A percentile compares a stretch with the other conserved stretches of the same genome.
These are phyloP conservation scores for Microsporum ferrugineum DNA, from an alignment of 2,329 filamentous ascomycete species.

Conservation along the genomic window DNA sequence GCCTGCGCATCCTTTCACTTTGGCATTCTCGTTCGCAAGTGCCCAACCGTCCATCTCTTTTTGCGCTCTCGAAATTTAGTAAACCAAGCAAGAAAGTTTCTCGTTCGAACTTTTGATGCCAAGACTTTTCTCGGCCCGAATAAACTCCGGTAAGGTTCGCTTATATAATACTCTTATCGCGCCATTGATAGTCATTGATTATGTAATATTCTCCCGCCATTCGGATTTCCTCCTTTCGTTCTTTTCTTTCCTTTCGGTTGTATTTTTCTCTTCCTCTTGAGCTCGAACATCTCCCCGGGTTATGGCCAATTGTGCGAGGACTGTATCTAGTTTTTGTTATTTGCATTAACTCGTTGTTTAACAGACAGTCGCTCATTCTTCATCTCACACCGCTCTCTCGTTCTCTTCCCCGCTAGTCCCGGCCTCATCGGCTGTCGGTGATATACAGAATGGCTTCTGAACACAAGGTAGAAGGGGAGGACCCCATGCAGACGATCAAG, in stretches of 20 bases:
- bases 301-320: background rate
- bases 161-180: background rate
- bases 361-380: background rate
- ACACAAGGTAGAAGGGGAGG: constrained; percentile 27
- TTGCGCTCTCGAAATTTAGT: background rate
- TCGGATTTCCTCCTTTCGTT: background rate
- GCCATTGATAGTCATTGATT: constrained; percentile 2
- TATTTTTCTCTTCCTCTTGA: background rate
- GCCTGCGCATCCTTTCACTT: constrained; percentile 2
- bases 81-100: background rate
- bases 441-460: constrained; percentile 7
- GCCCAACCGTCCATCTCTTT: background rate
- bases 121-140: background rate
- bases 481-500: constrained; percentile 57
- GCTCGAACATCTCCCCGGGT: background rate
- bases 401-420: background rate
- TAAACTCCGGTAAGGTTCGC: background rate
- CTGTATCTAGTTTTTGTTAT: background rate
- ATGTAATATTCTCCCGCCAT: background rate
- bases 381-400: background rate
- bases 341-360: background rate
- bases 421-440: background rate
- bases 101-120: background rate
- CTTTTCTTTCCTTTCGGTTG: background rate
- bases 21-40: background rate